Conservation (phyloP, 1,139 yeast species). For the Hyphopichia fennica region DNA sequence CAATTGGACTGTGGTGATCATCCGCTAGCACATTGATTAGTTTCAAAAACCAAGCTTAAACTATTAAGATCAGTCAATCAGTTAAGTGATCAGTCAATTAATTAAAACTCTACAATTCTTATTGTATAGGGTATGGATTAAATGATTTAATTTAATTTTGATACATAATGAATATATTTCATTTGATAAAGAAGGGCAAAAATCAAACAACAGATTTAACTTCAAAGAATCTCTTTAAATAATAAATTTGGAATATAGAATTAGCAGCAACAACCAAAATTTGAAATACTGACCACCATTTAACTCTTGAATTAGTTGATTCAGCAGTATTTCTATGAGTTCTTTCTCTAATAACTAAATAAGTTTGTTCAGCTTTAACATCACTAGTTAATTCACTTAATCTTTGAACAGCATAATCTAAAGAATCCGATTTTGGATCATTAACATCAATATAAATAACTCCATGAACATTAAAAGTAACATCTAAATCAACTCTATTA, state of each 20-base stretch:
- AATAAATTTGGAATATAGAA: constrained; percentile 90
- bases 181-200: too few relatives aligned
- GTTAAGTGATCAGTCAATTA: too few relatives aligned
- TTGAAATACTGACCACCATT: constrained; percentile 97
- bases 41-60: too few relatives aligned
- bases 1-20: too few relatives aligned
- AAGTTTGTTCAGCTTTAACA: constrained; percentile 88
- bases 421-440: constrained; percentile 76
- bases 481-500: constrained; percentile 76
- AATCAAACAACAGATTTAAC: constrained; percentile 80
- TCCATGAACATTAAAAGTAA: constrained; percentile 93
- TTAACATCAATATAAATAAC: constrained; percentile 84
- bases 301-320: constrained; percentile 93
- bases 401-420: constrained; percentile 82
- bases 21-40: too few relatives aligned
- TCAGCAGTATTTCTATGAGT: constrained; percentile 98
- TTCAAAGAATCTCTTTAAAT: constrained; percentile 92
- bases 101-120: too few relatives aligned
- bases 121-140: too few relatives aligned
- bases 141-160: too few relatives aligned
- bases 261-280: constrained; percentile 80
- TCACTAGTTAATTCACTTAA: constrained; percentile 77
- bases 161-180: too few relatives aligned
- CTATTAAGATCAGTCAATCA: too few relatives aligned
- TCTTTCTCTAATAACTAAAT: constrained; percentile 93